phyloP scores from a whole-genome alignment of 2,329 filamentous ascomycete genomes.

The Alternaria postmessia region DNA sequence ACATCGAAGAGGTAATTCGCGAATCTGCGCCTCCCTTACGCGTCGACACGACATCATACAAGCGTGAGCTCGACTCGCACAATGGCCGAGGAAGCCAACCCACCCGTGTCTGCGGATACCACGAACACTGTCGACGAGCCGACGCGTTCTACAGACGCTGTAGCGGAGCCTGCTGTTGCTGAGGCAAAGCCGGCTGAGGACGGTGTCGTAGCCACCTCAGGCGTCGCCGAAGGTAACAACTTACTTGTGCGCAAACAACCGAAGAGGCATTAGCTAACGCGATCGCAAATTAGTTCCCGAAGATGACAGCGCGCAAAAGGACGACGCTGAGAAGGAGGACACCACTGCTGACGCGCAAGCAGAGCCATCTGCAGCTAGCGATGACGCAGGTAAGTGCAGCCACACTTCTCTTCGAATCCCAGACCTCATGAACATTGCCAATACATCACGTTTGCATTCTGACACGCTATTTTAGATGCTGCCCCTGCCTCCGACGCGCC shows the following conservation, averaged over 20 bases:
- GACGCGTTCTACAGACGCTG: slow-evolving; percentile 41
- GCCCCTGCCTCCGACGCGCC: slow-evolving; percentile 47
- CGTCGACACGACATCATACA: slow-evolving; percentile 46
- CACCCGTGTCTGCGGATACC: slow-evolving; percentile 37
- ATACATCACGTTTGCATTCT: slow-evolving; percentile 15
- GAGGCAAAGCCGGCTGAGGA: slow-evolving; percentile 41
- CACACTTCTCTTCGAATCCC: neutral
- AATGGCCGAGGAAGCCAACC: slow-evolving; percentile 49
- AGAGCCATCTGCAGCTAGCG: slow-evolving; percentile 28
- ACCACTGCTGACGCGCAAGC: slow-evolving; percentile 36
- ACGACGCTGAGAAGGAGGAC: slow-evolving; percentile 29
- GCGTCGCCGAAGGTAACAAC: slow-evolving; percentile 42
- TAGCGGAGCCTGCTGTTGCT: slow-evolving; percentile 37
- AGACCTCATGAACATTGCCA: slow-evolving; percentile 1
- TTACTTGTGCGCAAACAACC: slow-evolving; percentile 2
- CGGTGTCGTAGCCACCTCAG: slow-evolving; percentile 39
- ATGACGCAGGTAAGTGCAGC: slow-evolving; percentile 36
- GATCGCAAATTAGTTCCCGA: slow-evolving; percentile 28
- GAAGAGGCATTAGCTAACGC: slow-evolving; percentile 26
- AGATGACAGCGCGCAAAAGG: slow-evolving; percentile 29
- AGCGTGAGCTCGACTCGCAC: slow-evolving; percentile 41
- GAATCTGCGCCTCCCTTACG: slow-evolving; percentile 41
- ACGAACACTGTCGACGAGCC: slow-evolving; percentile 39
- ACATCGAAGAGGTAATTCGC: slow-evolving; percentile 41
- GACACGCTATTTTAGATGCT: slow-evolving; percentile 36